Evolutionary conservation across 257 asterid genomes (phyloP), one percentile per base, ranked within the genome.

Genomic region (Salvia rosmarinus): DNA sequence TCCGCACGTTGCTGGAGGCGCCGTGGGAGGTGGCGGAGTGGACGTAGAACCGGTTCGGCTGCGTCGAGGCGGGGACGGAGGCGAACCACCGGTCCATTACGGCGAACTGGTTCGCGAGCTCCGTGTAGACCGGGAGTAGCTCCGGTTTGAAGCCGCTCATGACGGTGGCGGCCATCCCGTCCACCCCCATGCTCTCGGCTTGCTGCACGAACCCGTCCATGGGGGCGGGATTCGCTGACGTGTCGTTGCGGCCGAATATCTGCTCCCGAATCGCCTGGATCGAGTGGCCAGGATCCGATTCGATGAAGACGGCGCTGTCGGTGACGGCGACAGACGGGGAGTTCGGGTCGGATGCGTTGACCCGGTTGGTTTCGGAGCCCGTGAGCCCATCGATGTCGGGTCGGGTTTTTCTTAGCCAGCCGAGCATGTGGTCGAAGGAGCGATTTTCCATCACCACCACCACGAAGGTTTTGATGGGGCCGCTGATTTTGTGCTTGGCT

Each of bases 21-120:
- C 97, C 98, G 78, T 93, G 97, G n/a, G 98, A 93, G 34, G 98
- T 93, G 10, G 97, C 97, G 17, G 98, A 93, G 70, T 93, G 98
- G 28, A 93, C 95, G 74, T 93, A 93, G 79, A 93, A 89, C 70
- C 98, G 85, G 70, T 93, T 93, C 54, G 98, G 97, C 77, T 93
- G 97, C 39, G 98, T 93, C 40, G 98, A 93, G 0, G 98, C 96
- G 12, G 98, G 98, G 0, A 90, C 98, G 42, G 98, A 93, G 0
- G 97, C 97, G 37, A 93, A 93, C 98, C 98, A 93, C 80, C 90
- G 83, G 82, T 93, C 97, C 30, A 93, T 46, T 9, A 93, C 96
- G 6, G 90, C 92, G 77, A 93, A 93, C 77, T 93, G 89, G 74
- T 84, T 85, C 5, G 83, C 97, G 60, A 93, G 69, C 73, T 86